Base-by-base conservation (phyloP, 495 filamentous ascomycete species). In the Neurospora sp. region DNA sequence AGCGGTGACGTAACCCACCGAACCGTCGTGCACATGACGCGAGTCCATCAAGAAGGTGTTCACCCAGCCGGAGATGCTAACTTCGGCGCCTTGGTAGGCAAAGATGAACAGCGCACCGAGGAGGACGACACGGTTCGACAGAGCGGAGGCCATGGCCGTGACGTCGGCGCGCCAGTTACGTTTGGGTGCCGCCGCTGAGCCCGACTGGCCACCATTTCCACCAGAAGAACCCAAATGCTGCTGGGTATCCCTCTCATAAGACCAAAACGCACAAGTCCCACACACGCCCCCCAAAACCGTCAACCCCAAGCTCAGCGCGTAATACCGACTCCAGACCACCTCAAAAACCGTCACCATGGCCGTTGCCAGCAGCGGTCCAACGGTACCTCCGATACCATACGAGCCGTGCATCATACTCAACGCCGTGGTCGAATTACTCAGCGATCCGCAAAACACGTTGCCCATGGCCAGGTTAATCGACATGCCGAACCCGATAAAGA, bases 51-150 rank as follows among this genome's bases (percentile, higher is more conserved):
- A 81, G 83, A 93, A 94, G 4, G 90, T 91, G 65, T 94, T 92
- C 17, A 94, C 89, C 94, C 92, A 96, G 31, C 92, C 90, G 70
- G 91, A 92, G 75, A 92, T 89, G 22, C 87, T 89, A 7, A 93
- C 91, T 78, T 94, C 92, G 42, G 90, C 91, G 40, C 91, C 92
- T 78, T 94, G 92, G 79, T 94, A 94, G 20, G 89, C 88, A 79
- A 96, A 93, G 80, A 94, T 91, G 81, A 94, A 94, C 2, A 92
- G 75, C 0, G 92, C 89, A 8, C 90, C 90, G 0, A 94, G 82
- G 4, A 94, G 73, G 3, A 93, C 92, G 14, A 87, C 85, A 70
- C 83, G 84, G 70, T 88, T 88, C 71, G 85, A 85, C 39, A 92
- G 79, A 6, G 83, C 81, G 4, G 78, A 73, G 8, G 80, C 69